Percentiles rank a stretch among this genome's conserved stretches.
Evolutionary conservation across 1,139 yeast species (phyloP).

Genomic region (Candida frijolesensis): DNA sequence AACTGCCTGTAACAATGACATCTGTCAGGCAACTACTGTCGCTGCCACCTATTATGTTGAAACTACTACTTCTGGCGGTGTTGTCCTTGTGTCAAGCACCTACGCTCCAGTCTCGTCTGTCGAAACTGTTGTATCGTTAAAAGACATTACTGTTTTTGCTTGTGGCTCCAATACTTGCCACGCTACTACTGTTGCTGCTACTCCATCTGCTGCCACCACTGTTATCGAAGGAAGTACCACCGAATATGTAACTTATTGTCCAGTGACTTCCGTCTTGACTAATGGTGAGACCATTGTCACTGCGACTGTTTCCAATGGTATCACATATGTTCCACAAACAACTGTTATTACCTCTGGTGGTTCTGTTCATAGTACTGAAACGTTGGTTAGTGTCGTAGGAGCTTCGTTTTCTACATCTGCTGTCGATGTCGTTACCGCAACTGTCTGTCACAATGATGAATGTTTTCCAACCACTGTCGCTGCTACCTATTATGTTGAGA

Average conservation of each 20-base stretch:
- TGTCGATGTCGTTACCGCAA: constrained; percentile 29
- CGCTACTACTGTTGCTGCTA: constrained; percentile 32
- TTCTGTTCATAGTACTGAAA: constrained; percentile 22
- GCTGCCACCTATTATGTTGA: constrained; percentile 16
- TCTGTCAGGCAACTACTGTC: constrained; percentile 31
- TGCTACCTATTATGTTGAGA: constrained; percentile 15
- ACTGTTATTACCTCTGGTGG: constrained; percentile 51
- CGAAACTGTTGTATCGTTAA: constrained; percentile 18
- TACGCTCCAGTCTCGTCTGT: constrained; percentile 28
- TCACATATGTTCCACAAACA: constrained; percentile 24
- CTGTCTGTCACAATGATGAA: constrained; percentile 45
- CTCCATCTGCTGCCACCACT: constrained; percentile 25
- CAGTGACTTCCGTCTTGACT: constrained; percentile 17
- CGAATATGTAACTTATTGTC: constrained; percentile 38
- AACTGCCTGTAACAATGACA: constrained; percentile 48
- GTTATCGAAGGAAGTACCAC: constrained; percentile 26
- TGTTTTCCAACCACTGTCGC: constrained; percentile 31
- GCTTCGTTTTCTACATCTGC: constrained; percentile 15
- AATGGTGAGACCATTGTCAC: constrained; percentile 4
- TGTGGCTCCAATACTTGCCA: constrained; percentile 41
- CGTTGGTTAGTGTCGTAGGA: constrained; percentile 15
- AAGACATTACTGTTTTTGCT: constrained; percentile 43
- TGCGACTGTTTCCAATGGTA: constrained; percentile 10
- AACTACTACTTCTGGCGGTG: constrained; percentile 8
- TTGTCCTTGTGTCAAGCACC: constrained; percentile 17